Base-by-base conservation (phyloP, 495 filamentous ascomycete genomes). In the Aspergillus sclerotioniger region DNA sequence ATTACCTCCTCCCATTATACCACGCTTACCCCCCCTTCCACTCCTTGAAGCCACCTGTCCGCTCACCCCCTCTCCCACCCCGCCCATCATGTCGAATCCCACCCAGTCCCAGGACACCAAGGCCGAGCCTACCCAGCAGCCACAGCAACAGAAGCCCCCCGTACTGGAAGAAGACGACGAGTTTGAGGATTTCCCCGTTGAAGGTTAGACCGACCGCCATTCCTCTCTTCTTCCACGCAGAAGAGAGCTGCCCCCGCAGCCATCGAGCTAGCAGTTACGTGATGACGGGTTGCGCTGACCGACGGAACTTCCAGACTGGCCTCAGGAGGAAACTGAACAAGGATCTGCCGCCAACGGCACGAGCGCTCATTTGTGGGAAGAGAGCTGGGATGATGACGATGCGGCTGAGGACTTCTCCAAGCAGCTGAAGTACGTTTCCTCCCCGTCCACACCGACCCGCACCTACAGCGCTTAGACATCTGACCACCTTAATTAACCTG, bases 381-480 rank as follows among this genome's bases (percentile, higher is more conserved):
- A 98, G 82, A 97, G 91, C 79, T 98, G 94, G 94, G 94, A 98
- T 74, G 94, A 98, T 65, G 94, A 98, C 72, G 94, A 98, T 79
- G 92, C 91, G 56, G 92, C 81, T 64, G 95, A 98, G 71, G 94
- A 98, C 65, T 98, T 98, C 70, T 91, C 92, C 12, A 84, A 89
- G 71, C 94, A 97, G 84, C 76, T 98, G 70, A 95, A 91, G 95
- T 98, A 72, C 62, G 87, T 80, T 41, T 46, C 51, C 39, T 25
- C 25, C 2, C 2, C 25, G 5, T 5, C 25, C 25, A 5, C 25
- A 25, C 25, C 25, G 2, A 25, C 25, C n/a, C n/a, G n/a, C 25
- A 25, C 25, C 25, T 25, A 28, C 8, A n/a, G 15, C 48, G 32
- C 16, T 19, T 20, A 21, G 12, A 12, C 1, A 47, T 10, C 45